Evolutionary conservation across 768 basidiomycete species (phyloP).

Genomic region (Pisolithus orientalis): DNA sequence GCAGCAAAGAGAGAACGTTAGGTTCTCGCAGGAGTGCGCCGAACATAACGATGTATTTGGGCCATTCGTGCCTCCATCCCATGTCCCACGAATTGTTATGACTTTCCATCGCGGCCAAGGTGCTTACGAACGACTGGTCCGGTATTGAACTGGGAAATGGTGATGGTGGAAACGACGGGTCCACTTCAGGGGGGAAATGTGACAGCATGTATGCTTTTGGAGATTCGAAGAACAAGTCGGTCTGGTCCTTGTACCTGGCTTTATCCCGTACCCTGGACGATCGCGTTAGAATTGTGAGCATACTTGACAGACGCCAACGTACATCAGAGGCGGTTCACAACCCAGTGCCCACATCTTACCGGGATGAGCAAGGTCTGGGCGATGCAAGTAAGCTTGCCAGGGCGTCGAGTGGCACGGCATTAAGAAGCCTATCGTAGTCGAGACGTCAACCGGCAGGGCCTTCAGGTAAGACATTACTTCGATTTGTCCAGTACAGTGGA

Average conservation of each 20-base stretch:
- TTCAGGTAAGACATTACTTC: conserved; percentile 66
- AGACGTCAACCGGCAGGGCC: conserved; percentile 40
- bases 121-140: conserved; percentile 28
- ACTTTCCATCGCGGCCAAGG: conserved; percentile 24
- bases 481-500: conserved; percentile 79
- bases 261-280: conserved; percentile 38
- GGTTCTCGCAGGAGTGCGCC: conserved; percentile 60
- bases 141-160: conserved; percentile 47
- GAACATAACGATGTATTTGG: conserved; percentile 77
- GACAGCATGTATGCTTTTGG: conserved; percentile 59
- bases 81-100: conserved; percentile 17
- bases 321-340: conserved; percentile 91
- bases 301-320: conserved; percentile 23
- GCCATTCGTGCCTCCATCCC: conserved; percentile 71
- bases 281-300: conserved; percentile 6
- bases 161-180: conserved; percentile 61
- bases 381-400: conserved; percentile 83
- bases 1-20: conserved; percentile 43
- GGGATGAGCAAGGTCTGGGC: conserved; percentile 46
- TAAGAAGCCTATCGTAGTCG: conserved; percentile 67
- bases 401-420: conserved; percentile 99
- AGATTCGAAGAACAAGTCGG: conserved; percentile 70
- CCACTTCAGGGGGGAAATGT: conserved; percentile 61
- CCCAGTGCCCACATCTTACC: conserved; percentile 76
- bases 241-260: conserved; percentile 68